A percentile compares a stretch with the other conserved stretches of the same genome.
Conservation (phyloP, 1,284 basidiomycete species). For the Cryptococcus floricola region DNA sequence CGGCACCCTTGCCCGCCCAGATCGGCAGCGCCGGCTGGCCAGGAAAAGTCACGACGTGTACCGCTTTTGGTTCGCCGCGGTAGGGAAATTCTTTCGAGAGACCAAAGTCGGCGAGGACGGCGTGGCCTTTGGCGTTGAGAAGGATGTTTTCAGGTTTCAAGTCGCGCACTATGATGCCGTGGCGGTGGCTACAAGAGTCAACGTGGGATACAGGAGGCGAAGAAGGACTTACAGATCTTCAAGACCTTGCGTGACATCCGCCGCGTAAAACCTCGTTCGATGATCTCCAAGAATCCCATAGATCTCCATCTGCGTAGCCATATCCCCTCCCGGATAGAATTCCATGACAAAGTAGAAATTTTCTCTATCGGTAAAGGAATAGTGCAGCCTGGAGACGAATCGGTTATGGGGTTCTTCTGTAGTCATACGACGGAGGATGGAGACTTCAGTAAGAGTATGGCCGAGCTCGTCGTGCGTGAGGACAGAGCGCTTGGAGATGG, state of each 20-base stretch:
- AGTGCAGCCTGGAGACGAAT: conserved; percentile 90
- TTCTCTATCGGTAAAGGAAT: conserved; percentile 93
- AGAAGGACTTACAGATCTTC: conserved; percentile 62
- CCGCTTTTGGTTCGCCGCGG: conserved; percentile 36
- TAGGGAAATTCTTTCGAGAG: conserved; percentile 45
- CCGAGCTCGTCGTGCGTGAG: conserved; percentile 90
- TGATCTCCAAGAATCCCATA: conserved; percentile 90
- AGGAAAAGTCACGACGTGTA: conserved; percentile 26
- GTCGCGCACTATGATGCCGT: conserved; percentile 53
- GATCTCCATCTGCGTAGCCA: conserved; percentile 90
- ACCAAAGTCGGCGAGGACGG: conserved; percentile 93
- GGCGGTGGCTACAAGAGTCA: conserved; percentile 36
- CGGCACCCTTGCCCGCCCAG: conserved; percentile 33
- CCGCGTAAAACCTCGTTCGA: conserved; percentile 89
- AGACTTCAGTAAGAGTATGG: conserved; percentile 92
- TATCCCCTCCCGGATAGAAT: conserved; percentile 92
- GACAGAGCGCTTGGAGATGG: conserved; percentile 93
- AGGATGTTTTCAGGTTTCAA: conserved; percentile 67
- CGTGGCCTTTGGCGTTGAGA: conserved; percentile 87
- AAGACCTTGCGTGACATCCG: conserved; percentile 91
- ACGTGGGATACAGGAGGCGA: background rate
- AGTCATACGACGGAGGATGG: conserved; percentile 81
- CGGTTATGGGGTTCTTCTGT: conserved; percentile 68
- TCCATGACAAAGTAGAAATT: conserved; percentile 72
- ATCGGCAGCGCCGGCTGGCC: conserved; percentile 19